Conservation (phyloP, 306 rosid species). For the Quercus glauca region DNA sequence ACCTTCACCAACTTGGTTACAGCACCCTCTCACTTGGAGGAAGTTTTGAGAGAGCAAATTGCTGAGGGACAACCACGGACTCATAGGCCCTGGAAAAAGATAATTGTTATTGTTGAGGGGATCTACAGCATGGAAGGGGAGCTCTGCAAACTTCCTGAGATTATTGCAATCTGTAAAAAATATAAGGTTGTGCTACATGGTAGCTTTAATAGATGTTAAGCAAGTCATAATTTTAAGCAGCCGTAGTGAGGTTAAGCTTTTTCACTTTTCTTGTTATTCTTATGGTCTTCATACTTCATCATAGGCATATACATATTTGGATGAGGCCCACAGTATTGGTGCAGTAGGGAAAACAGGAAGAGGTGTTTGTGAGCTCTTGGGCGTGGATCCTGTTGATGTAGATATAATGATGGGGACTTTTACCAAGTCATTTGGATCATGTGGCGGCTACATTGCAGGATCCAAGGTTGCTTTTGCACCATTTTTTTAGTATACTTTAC, state of each 20-base stretch:
- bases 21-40: conserved; percentile 84
- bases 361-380: conserved; percentile 74
- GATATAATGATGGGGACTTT: conserved; percentile 96
- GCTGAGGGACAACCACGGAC: conserved; percentile 94
- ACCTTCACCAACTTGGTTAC: conserved; percentile 10
- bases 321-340: conserved; percentile 94
- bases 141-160: conserved; percentile 91
- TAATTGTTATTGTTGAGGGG: conserved; percentile 85
- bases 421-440: conserved; percentile 90
- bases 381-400: conserved; percentile 72
- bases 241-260: too few species aligned
- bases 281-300: not conserved
- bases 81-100: conserved; percentile 92
- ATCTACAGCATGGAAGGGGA: conserved; percentile 98
- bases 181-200: conserved; percentile 49
- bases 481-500: not conserved
- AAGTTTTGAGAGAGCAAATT: conserved; percentile 81
- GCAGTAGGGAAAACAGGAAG: conserved; percentile 74
- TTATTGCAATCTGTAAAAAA: conserved; percentile 76
- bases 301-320: conserved; percentile 76
- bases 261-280: not conserved
- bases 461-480: conserved; percentile 51
- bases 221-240: too few species aligned
- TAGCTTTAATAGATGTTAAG: not conserved
- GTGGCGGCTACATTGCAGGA: conserved; percentile 90